These are phyloP conservation scores for Kwoniella newhampshirensis DNA, from an alignment of 768 basidiomycete species.

Conservation along the genomic window DNA sequence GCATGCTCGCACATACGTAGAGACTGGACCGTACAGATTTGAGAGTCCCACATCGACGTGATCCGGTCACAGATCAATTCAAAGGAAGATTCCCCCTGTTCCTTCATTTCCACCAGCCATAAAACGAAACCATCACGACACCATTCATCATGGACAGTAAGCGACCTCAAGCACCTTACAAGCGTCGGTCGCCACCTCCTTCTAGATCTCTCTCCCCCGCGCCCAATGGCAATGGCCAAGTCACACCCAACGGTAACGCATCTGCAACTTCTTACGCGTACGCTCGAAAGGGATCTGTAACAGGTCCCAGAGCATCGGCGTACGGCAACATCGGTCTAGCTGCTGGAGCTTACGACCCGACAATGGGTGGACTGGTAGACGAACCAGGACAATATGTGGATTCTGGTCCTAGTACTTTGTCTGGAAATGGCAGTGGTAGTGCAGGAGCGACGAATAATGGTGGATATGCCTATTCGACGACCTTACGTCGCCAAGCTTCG, in stretches of 20 bases:
- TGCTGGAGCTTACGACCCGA: conserved; percentile 5
- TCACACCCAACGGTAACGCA: conserved; percentile 1
- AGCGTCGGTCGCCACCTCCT: conserved; percentile 39
- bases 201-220: conserved; percentile 20
- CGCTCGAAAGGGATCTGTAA: conserved; percentile 6
- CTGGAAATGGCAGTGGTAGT: too few species aligned
- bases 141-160: too few species aligned
- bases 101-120: too few species aligned
- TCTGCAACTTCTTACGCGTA: conserved; percentile 15
- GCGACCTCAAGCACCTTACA: conserved; percentile 14
- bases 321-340: conserved; percentile 8
- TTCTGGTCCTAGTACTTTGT: neutral
- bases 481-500: conserved; percentile 35
- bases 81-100: too few species aligned
- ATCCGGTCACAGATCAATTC: too few species aligned
- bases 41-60: too few species aligned
- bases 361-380: conserved; percentile 12
- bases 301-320: conserved; percentile 5
- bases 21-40: too few species aligned
- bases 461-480: conserved; percentile 46
- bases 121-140: too few species aligned
- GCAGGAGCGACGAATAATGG: conserved; percentile 10
- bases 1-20: too few species aligned
- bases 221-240: neutral
- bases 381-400: conserved; percentile 8